Evolutionary conservation across 306 rosid species (phyloP), one percentile per base, ranked within the genome.

Genomic region (Malus fusca): DNA sequence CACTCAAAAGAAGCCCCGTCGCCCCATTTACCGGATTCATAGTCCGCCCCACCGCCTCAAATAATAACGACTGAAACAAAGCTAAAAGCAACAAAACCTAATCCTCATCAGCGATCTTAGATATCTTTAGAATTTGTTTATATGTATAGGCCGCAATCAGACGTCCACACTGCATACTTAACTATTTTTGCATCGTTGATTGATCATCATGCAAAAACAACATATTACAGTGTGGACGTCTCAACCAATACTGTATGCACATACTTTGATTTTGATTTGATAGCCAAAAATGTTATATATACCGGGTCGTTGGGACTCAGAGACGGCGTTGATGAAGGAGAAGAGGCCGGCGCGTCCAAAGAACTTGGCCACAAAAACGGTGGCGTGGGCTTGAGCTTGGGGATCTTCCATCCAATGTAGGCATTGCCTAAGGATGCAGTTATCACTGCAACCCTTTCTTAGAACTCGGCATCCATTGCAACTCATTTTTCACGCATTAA

Each of bases 11-110:
- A 14, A 94, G 77, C 59, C 95, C 98, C 23, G 87, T 96, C 15
- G 89, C 96, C 63, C 98, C 98, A 61, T 81, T 86, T 18, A 91
- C 95, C 4, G 98, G 97, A 77, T 92, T 88, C 51, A 94, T 82
- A 5, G 89, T 91, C 60, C 97, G 85, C 37, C 97, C 98, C 55
- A 87, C 93, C 42, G 95, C 97, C 74, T 94, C 98, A 73, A 81
- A 92, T 64, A 94, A 23, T 71, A 94, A 82, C 15, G 98, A 94
- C 83, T 84, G 86, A 74, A 94, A 94, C 90, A 94, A 78, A 72
- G 82, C 97, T 94, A 84, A 51, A 18, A 28, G 35, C 25, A 76
- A 65, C 15, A 28, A 12, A 42, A 6, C 9, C 21, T 3, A 62
- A 15, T 17, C 22, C 33, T 30, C 42, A 63, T 28, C 68, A 63